These are phyloP conservation scores for Penicillium turbatum DNA, from an alignment of 495 filamentous ascomycete species.

Conservation along the genomic window DNA sequence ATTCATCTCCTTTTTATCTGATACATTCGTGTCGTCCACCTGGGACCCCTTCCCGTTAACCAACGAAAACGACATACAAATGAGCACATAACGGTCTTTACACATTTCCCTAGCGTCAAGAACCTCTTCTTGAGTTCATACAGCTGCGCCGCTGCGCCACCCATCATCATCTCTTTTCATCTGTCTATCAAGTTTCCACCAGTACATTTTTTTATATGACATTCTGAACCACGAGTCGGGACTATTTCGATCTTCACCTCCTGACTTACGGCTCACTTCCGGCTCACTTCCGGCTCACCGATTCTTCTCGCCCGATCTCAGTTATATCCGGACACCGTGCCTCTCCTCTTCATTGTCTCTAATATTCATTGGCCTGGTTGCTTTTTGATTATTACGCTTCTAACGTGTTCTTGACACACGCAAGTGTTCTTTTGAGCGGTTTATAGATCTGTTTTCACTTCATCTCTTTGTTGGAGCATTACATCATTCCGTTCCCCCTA, in stretches of 20 bases:
- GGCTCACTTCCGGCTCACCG: no score
- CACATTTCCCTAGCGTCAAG: slow-evolving; percentile 47
- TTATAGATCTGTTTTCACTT: slow-evolving; percentile 24
- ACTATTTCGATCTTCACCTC: slow-evolving; percentile 7
- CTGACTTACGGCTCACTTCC: slow-evolving; percentile 15
- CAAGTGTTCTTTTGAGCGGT: slow-evolving; percentile 25
- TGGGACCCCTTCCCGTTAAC: slow-evolving; percentile 39
- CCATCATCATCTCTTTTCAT: slow-evolving; percentile 54
- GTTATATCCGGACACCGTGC: slow-evolving; percentile 28
- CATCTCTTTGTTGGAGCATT: slow-evolving; percentile 20
- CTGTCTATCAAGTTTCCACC: slow-evolving; percentile 51
- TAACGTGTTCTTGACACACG: slow-evolving; percentile 39
- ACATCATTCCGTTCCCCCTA: slow-evolving; percentile 1
- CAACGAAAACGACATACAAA: slow-evolving; percentile 48
- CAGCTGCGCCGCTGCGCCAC: slow-evolving; percentile 43
- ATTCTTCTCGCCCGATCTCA: slow-evolving; percentile 17
- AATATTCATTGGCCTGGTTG: slow-evolving; percentile 37
- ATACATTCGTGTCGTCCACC: slow-evolving; percentile 30
- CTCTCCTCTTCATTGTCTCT: slow-evolving; percentile 39
- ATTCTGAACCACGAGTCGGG: slow-evolving; percentile 51
- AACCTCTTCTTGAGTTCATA: slow-evolving; percentile 44
- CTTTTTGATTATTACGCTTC: slow-evolving; percentile 24
- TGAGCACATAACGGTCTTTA: slow-evolving; percentile 66
- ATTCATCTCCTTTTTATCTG: slow-evolving; percentile 16
- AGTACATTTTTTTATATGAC: slow-evolving; percentile 55